Evolutionary conservation across 2,329 filamentous ascomycete species (phyloP).

Genomic region (Ophiostoma angusticollis): DNA sequence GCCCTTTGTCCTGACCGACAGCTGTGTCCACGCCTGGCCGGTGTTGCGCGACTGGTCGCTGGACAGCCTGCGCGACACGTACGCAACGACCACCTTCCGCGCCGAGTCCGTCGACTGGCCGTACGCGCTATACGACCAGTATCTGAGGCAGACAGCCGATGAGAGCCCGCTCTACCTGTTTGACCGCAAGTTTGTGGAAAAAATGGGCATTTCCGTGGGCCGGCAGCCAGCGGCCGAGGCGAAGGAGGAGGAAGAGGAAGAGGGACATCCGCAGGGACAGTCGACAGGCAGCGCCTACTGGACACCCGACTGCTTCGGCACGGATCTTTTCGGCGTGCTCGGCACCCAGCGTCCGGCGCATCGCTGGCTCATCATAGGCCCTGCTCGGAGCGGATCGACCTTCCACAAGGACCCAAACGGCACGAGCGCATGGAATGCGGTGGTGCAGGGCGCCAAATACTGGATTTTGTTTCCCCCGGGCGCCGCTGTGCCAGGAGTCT

Average conservation of each 20-base stretch:
- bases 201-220: conserved; percentile 61
- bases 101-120: conserved; percentile 93
- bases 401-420: conserved; percentile 78
- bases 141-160: conserved; percentile 67
- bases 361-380: conserved; percentile 86
- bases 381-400: conserved; percentile 75
- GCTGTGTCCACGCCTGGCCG: conserved; percentile 69
- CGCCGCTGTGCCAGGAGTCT: conserved; percentile 73
- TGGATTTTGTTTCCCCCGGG: conserved; percentile 96
- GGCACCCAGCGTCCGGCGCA: conserved; percentile 70
- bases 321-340: conserved; percentile 73
- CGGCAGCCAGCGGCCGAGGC: too few relatives aligned
- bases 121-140: conserved; percentile 64
- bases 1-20: conserved; percentile 69
- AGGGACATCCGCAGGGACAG: too few relatives aligned
- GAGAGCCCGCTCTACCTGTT: conserved; percentile 91
- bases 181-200: conserved; percentile 73
- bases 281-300: conserved; percentile 54
- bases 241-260: too few relatives aligned
- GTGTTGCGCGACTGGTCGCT: conserved; percentile 63
- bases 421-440: conserved; percentile 84
- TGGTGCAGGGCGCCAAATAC: conserved; percentile 81
- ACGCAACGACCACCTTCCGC: conserved; percentile 58
- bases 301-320: conserved; percentile 71
- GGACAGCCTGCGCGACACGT: conserved; percentile 49